Percentiles rank a stretch among this genome's conserved stretches.
Evolutionary conservation across 306 rosid species (phyloP).

Genomic region (Pyrus pyrifolia): DNA sequence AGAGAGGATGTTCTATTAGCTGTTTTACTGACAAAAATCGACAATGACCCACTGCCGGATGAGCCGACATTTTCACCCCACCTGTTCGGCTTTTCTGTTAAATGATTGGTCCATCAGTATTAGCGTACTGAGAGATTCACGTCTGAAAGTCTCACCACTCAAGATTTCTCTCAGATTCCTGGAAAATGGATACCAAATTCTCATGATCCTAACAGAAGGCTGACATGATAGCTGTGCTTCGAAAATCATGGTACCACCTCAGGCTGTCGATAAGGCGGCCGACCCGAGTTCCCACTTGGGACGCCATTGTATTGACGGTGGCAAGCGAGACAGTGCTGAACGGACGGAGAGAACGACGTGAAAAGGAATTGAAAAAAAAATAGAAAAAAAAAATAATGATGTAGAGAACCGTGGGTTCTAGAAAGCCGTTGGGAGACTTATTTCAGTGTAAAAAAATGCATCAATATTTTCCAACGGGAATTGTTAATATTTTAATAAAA

Average conservation of each 20-base stretch:
- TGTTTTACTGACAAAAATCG: too few species aligned
- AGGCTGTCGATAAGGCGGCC: constrained; percentile 67
- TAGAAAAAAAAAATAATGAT: too few species aligned
- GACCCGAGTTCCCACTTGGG: constrained; percentile 79
- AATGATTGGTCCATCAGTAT: background rate
- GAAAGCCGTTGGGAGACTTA: too few species aligned
- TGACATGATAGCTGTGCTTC: constrained; percentile 47
- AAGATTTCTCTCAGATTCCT: background rate
- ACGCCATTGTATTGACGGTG: constrained; percentile 80
- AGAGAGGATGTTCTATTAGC: too few species aligned
- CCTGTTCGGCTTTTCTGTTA: background rate
- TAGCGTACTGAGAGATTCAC: background rate
- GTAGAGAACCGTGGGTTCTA: too few species aligned
- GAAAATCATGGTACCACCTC: constrained; percentile 81
- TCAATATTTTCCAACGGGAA: too few species aligned
- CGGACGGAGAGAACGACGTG: too few species aligned
- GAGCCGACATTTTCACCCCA: background rate
- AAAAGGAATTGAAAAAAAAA: too few species aligned
- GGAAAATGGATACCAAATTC: constrained; percentile 28
- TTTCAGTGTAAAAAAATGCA: too few species aligned
- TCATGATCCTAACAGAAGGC: constrained; percentile 38
- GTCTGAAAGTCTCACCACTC: background rate
- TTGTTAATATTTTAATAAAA: too few species aligned
- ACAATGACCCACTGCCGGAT: too few species aligned
- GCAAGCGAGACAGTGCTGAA: constrained; percentile 27